phyloP scores from a whole-genome alignment of 2,329 filamentous ascomycete genomes.

The Madurella fahalii region DNA sequence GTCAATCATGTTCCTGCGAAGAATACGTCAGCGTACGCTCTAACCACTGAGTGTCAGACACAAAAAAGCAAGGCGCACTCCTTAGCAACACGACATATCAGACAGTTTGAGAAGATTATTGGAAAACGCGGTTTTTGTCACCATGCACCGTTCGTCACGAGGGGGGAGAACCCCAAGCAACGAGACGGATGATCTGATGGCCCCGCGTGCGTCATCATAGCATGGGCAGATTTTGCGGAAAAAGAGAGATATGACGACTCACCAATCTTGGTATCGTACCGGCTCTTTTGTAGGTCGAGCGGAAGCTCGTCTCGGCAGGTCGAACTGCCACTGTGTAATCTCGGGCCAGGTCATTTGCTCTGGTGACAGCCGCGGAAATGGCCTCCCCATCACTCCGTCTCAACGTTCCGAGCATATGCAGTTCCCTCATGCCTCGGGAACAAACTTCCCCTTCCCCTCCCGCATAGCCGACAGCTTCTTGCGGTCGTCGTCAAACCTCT shows the following conservation, averaged over 20 bases:
- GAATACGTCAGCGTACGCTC: neutral
- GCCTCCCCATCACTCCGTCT: neutral
- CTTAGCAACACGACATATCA: slow-evolving; percentile 14
- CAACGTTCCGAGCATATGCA: neutral
- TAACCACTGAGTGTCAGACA: neutral
- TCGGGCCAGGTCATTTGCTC: neutral
- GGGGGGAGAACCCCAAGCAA: slow-evolving; percentile 27
- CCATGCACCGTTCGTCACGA: slow-evolving; percentile 33
- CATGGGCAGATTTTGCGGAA: slow-evolving; percentile 8
- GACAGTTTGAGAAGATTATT: slow-evolving; percentile 36
- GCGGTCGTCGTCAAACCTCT: slow-evolving; percentile 72
- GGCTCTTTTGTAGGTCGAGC: neutral
- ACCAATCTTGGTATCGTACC: slow-evolving; percentile 10
- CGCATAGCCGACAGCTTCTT: slow-evolving; percentile 68
- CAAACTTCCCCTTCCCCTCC: slow-evolving; percentile 60
- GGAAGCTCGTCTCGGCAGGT: neutral
- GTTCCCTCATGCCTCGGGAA: slow-evolving; percentile 41
- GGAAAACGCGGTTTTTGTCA: slow-evolving; percentile 47
- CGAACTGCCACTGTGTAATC: neutral
- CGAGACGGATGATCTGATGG: slow-evolving; percentile 31
- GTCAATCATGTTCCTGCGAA: neutral
- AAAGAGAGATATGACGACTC: slow-evolving; percentile 10
- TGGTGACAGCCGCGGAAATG: neutral
- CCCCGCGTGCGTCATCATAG: slow-evolving; percentile 39
- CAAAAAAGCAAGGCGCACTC: neutral